Base-by-base conservation (phyloP, 2,329 filamentous ascomycete genomes). In the Pestalotiopsis sp. region DNA sequence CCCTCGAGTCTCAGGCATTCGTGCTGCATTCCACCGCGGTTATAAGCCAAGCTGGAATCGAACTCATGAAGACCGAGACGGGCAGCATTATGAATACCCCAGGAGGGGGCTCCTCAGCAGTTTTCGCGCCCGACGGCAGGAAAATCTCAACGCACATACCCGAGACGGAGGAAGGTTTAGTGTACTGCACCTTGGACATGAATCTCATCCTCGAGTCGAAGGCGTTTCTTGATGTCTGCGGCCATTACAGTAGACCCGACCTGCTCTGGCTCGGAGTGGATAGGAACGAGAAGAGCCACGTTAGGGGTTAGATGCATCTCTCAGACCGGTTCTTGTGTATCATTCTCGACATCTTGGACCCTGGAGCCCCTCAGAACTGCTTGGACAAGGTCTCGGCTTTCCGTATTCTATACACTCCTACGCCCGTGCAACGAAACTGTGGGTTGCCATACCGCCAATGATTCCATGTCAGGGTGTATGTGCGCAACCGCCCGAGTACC, bases 1-100 rank as follows among this genome's bases (percentile, higher is more conserved):
- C 88, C 0, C 84, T 90, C 6, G 88, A 90, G 73, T 83, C 84
- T 1, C 79, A 81, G 7, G 76, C 84, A 0, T 90, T 85, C 69
- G 87, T 90, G 1, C 80, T 89, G 2, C 86, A 88, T 70, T 78
- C 78, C 61, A 87, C 86, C 0, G 76, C 82, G 0, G 80, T 89
- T 2, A 78, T 87, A 62, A 81, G 79, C 0, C 72, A 84, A 7
- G 74, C 79, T 13, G 87, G 83, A 0, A 80, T 86, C 9, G 73
- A 83, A 2, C 65, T 69, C 2, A 81, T 88, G 75, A 75, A 78
- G 7, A 86, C 83, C 0, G 85, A 74, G 72, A 74, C 6, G 70
- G 72, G 2, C 75, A 80, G 0, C 80, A 79, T 0, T 82, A 82
- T 12, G 86, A 86, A 0, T 79, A 78, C 56, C 81, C 82, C 2